These are phyloP conservation scores for Pyrrhoderma noxium DNA, from an alignment of 1,284 basidiomycete species.

Conservation along the genomic window DNA sequence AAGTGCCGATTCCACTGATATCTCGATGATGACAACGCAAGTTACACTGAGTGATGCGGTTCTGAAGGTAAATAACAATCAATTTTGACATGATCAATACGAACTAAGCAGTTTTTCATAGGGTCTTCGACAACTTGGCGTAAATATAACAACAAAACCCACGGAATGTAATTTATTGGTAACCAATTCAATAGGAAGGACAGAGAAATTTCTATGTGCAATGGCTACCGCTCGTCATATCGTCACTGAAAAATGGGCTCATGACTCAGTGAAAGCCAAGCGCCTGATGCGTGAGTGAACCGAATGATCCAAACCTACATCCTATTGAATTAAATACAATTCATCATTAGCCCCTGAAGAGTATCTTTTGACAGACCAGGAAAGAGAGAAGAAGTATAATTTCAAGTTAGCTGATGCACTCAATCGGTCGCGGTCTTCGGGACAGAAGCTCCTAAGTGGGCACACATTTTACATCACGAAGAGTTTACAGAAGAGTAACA, in stretches of 20 bases:
- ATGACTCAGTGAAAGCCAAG: slow-evolving; percentile 45
- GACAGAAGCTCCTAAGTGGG: slow-evolving; percentile 50
- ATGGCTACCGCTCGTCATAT: slow-evolving; percentile 55
- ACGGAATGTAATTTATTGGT: slow-evolving; percentile 72
- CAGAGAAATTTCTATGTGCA: slow-evolving; percentile 78
- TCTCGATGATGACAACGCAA: slow-evolving; percentile 47
- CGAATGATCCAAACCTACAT: background rate
- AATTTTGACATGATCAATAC: background rate
- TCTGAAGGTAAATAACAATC: slow-evolving; percentile 38
- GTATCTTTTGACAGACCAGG: slow-evolving; percentile 52
- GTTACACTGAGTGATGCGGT: slow-evolving; percentile 46
- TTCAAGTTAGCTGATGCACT: slow-evolving; percentile 58
- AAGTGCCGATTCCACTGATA: slow-evolving; percentile 1
- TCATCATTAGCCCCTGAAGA: slow-evolving; percentile 47
- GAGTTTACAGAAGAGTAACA: slow-evolving; percentile 45
- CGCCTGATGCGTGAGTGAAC: slow-evolving; percentile 59
- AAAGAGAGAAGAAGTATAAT: slow-evolving; percentile 54
- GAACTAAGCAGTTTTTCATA: slow-evolving; percentile 24
- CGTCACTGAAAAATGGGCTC: slow-evolving; percentile 61
- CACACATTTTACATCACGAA: slow-evolving; percentile 70
- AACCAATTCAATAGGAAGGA: slow-evolving; percentile 59
- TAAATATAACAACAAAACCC: slow-evolving; percentile 50
- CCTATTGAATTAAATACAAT: background rate
- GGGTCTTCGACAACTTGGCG: slow-evolving; percentile 57
- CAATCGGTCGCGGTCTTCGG: slow-evolving; percentile 41